Evolutionary conservation across 1,139 yeast species (phyloP).

Genomic region (Suhomyces wounanorum): DNA sequence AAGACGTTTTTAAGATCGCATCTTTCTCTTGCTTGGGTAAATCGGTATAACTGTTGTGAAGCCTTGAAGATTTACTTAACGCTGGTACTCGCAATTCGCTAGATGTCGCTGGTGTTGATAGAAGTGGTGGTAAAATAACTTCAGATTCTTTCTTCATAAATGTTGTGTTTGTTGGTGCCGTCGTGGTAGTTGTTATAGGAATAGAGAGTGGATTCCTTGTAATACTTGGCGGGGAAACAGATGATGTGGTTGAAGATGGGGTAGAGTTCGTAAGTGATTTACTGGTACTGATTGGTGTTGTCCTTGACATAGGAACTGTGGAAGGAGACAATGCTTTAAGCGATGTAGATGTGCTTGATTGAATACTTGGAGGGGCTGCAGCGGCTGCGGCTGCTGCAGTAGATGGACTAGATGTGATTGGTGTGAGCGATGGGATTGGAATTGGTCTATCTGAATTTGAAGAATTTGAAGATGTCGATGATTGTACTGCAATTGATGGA

Average conservation of each 20-base stretch:
- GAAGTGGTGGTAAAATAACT: slow-evolving; percentile 9
- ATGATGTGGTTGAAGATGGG: slow-evolving; percentile 9
- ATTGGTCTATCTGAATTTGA: slow-evolving; percentile 7
- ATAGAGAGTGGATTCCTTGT: slow-evolving; percentile 9
- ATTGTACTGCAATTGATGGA: slow-evolving; percentile 11
- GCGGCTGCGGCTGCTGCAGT: slow-evolving; percentile 18
- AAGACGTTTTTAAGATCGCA: slow-evolving; percentile 3
- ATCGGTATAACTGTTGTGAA: slow-evolving; percentile 12
- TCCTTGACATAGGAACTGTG: neutral
- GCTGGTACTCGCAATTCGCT: slow-evolving; percentile 12
- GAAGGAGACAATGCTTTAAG: slow-evolving; percentile 6
- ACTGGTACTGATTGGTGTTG: slow-evolving; percentile 1
- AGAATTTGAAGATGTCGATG: slow-evolving; percentile 4
- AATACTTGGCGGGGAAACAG: slow-evolving; percentile 9
- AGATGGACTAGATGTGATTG: slow-evolving; percentile 18
- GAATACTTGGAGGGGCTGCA: slow-evolving; percentile 14
- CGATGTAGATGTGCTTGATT: neutral
- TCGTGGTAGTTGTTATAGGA: slow-evolving; percentile 6
- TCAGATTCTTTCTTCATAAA: slow-evolving; percentile 10
- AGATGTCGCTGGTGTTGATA: slow-evolving; percentile 10
- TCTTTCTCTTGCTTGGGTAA: slow-evolving; percentile 5
- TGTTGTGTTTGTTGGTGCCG: slow-evolving; percentile 2
- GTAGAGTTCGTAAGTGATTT: neutral
- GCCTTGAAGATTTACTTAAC: slow-evolving; percentile 10
- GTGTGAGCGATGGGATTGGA: slow-evolving; percentile 16